Conservation (phyloP, 805 yeast genomes). For the Cyberlindnera americana region DNA sequence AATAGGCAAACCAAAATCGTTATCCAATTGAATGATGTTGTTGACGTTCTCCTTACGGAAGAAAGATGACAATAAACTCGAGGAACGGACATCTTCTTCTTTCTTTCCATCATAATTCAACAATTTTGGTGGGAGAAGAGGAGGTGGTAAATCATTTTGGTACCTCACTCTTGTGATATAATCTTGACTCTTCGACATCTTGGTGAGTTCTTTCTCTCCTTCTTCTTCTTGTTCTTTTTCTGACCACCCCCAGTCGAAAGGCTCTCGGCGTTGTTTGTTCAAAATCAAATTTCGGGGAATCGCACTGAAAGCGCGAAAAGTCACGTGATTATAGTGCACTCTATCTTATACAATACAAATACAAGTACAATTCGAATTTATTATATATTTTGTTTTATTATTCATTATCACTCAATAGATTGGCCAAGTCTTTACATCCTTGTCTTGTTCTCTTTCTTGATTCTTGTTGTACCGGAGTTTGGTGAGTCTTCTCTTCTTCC, state of each 20-base stretch:
- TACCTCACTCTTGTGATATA: constrained; percentile 81
- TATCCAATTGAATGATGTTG: constrained; percentile 55
- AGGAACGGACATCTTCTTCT: constrained; percentile 43
- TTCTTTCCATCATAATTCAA: constrained; percentile 45
- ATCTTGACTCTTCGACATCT: constrained; percentile 57
- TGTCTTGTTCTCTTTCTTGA: constrained; percentile 22
- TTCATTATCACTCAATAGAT: constrained; percentile 23
- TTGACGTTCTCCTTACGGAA: constrained; percentile 68
- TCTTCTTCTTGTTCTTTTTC: not conserved
- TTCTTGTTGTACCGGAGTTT: not conserved
- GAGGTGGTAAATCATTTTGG: constrained; percentile 86
- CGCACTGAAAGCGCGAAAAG: too few species aligned
- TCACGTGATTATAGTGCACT: too few species aligned
- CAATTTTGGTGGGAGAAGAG: constrained; percentile 86
- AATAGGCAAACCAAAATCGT: constrained; percentile 70
- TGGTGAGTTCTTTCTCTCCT: not conserved
- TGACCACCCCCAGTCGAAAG: too few species aligned
- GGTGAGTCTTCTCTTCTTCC: constrained; percentile 1
- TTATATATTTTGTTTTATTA: constrained; percentile 3
- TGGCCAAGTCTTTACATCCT: constrained; percentile 17
- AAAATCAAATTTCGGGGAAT: too few species aligned
- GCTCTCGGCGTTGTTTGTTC: too few species aligned
- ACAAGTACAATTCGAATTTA: too few species aligned
- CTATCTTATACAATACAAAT: not conserved
- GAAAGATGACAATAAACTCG: constrained; percentile 61